These are phyloP conservation scores for Pythium monospermum DNA, from an alignment of 352 stramenopile genomes.

Conservation along the genomic window DNA sequence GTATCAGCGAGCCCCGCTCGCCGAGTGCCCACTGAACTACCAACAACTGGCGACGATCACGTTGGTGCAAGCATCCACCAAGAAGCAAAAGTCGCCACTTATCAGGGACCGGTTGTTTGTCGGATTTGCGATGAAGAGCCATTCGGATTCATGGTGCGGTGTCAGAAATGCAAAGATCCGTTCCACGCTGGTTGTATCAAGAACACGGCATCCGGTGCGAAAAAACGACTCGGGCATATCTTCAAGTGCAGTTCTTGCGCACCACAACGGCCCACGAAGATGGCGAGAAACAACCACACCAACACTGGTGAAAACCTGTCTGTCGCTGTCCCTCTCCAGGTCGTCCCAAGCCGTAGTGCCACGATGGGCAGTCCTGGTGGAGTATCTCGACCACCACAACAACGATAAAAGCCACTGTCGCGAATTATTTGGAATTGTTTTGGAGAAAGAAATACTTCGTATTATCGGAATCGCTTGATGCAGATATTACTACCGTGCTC, in stretches of 20 bases:
- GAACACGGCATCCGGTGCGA: conserved; percentile 16
- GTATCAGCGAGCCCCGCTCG: too few relatives aligned
- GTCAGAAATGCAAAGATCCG: conserved; percentile 43
- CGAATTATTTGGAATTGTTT: too few relatives aligned
- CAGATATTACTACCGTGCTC: conserved; percentile 76
- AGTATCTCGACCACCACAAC: not conserved
- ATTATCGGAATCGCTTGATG: conserved; percentile 26
- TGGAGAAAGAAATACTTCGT: too few relatives aligned
- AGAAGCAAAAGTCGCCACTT: too few relatives aligned
- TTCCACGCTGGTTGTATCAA: conserved; percentile 45
- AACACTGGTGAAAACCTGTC: not conserved
- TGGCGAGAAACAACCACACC: conserved; percentile 2
- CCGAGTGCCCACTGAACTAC: too few relatives aligned
- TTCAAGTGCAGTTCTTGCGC: conserved; percentile 27
- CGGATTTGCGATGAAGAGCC: conserved; percentile 30
- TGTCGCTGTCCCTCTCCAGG: not conserved
- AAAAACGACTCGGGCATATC: conserved; percentile 27
- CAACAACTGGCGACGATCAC: too few relatives aligned
- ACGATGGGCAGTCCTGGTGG: not conserved
- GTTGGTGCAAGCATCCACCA: too few relatives aligned
- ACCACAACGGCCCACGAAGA: conserved; percentile 25
- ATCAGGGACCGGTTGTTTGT: too few relatives aligned
- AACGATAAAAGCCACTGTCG: too few relatives aligned
- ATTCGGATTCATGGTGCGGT: conserved; percentile 55
- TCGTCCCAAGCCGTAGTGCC: not conserved